Evolutionary conservation across 768 basidiomycete genomes (phyloP), one percentile per base, ranked within the genome.

Genomic region (Leccinum boreale): DNA sequence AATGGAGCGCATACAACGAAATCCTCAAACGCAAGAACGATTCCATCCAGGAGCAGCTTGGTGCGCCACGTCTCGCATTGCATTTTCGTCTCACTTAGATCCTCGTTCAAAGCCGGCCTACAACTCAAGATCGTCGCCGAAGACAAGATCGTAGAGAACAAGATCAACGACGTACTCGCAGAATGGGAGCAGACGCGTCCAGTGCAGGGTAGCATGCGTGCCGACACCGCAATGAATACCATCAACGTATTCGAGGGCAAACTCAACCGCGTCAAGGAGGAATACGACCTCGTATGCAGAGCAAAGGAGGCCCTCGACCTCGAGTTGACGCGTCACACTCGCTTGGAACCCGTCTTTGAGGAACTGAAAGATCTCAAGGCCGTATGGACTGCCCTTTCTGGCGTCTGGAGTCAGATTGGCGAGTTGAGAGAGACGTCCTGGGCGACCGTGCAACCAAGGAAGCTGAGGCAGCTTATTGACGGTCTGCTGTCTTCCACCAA

Each of bases 61-160:
- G 95, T 95, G 72, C 57, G 84, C 7, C 5, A 70, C 28, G n/a
- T 44, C 46, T 21, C 51, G 10, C 61, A 21, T 47, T 53, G 26
- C 53, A n/a, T 11, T 52, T 14, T 23, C 21, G 46, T 51, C 63
- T 64, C 36, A 62, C 48, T n/a, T 42, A 7, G 14, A 31, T 47
- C 36, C 4, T 33, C 4, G 42, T 42, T 61, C 4, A 4, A 59
- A 96, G 95, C 93, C 61, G 97, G 96, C 1, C 79, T 99, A n/a
- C 97, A 98, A 74, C 80, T 98, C 61, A 99, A 98, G 82, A 96
- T 99, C 71, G 92, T 96, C n/a, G 94, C 97, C 2, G 94, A 99
- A 73, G 97, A 98, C 79, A 96, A 96, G 78, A 94, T 98, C 55
- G 86, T 98, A 1, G 93, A 96, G 78, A 92, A 93, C 74, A 94